phyloP scores from a whole-genome alignment of 108 stramenopile species.

The Discostella stelligeroides region DNA sequence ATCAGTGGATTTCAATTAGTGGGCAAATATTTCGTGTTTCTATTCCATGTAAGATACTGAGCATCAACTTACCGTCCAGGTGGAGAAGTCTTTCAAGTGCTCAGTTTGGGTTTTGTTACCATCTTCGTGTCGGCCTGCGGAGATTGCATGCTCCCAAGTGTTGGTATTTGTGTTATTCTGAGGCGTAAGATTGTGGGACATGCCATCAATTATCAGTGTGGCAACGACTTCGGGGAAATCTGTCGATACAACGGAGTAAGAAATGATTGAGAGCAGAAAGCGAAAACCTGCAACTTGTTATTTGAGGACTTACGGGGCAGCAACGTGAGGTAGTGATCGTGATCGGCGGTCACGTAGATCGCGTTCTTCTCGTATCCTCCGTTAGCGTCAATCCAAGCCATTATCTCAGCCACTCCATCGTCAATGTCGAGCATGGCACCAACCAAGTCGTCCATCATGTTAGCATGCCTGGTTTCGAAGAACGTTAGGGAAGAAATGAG shows the following conservation, averaged over 20 bases:
- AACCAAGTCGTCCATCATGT: constrained; percentile 68
- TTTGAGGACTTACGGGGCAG: constrained; percentile 3
- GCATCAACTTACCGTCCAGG: constrained; percentile 39
- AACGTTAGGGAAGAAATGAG: neutral
- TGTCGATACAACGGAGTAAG: too few species aligned
- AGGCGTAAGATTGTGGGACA: constrained; percentile 56
- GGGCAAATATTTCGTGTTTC: too few species aligned
- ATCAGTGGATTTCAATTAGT: too few species aligned
- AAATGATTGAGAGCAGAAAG: too few species aligned
- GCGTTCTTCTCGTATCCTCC: constrained; percentile 70
- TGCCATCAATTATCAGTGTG: constrained; percentile 51
- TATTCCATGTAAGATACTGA: too few species aligned
- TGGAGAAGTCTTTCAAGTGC: constrained; percentile 56
- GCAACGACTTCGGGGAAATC: constrained; percentile 63
- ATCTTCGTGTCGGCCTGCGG: constrained; percentile 47
- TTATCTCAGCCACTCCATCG: constrained; percentile 46
- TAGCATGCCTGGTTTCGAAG: constrained; percentile 33
- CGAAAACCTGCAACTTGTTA: too few species aligned
- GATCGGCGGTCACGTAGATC: constrained; percentile 68
- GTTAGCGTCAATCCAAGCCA: constrained; percentile 56
- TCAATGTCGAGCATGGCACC: constrained; percentile 65
- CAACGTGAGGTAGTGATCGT: constrained; percentile 67
- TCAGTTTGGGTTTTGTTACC: constrained; percentile 47
- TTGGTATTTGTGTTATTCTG: constrained; percentile 54
- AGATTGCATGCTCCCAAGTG: constrained; percentile 47